Base-by-base conservation (phyloP, 257 asterid species). In the Mentha longifolia region DNA sequence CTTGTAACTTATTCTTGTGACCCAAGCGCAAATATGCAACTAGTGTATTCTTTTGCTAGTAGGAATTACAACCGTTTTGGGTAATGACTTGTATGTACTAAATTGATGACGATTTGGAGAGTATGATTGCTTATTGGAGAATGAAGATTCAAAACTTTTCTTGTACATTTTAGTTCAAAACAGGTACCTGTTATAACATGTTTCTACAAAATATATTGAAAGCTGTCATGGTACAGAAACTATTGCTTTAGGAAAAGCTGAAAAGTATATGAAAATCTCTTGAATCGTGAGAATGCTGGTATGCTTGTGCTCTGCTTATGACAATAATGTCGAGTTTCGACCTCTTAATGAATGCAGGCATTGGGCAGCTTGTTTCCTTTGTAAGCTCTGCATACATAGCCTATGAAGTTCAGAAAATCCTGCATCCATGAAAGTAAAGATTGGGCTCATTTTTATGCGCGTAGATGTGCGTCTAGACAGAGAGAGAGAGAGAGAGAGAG, bases 311-410 rank as follows among this genome's bases (percentile, higher is more conserved):
- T 67, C 64, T 68, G 67, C 81, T 61, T 63, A 73, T 47, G 70
- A 30, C 17, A 12, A 25, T 8, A 19, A 8, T 58, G 72, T 74
- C 59, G 35, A 35, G 64, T 31, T 59, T 60, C n/a, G 17, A 15
- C 25, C 39, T 25, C 7, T 45, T 25, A 45, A 16, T 0, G 25
- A 46, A 43, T 81, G 83, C 98, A 91, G 61, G 92, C 87, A 33
- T 70, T 69, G 30, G 89, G 97, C 20, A 43, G 50, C 50, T 75
- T 68, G 3, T 54, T 13, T 28, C 97, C 97, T 72, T 73, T 86
- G 77, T 91, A 89, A 61, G 96, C 85, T 80, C 55, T 78, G 82
- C 96, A 89, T 9, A 91, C 70, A 76, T 93, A 86, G 61, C 82
- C 73, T 69, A 86, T 70, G 72, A 88, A 93, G 63, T 85, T 89